Evolutionary conservation across 2,329 filamentous ascomycete genomes (phyloP).

Genomic region (Rhinocladiella similis): DNA sequence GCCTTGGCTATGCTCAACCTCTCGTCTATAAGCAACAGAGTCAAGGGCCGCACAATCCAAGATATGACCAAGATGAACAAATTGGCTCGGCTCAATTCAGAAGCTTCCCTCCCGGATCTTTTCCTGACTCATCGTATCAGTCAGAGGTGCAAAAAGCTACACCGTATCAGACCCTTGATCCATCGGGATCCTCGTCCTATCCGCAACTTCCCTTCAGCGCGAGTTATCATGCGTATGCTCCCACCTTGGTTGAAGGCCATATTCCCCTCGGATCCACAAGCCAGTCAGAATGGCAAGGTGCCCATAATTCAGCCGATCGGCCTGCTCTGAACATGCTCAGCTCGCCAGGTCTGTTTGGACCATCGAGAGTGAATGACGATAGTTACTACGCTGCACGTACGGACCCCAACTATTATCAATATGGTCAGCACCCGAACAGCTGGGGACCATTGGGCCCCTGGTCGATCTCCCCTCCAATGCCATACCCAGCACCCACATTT

Average conservation of each 20-base stretch:
- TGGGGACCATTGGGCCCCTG: background rate
- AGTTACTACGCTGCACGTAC: background rate
- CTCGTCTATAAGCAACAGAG: conserved; percentile 24
- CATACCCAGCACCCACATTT: background rate
- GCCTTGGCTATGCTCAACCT: conserved; percentile 34
- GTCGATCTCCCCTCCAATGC: background rate
- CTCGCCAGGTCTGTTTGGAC: background rate
- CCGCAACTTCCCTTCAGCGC: conserved; percentile 13
- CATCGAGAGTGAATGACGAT: background rate
- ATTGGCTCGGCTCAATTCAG: conserved; percentile 8
- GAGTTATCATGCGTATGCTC: conserved; percentile 14
- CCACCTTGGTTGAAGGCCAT: background rate
- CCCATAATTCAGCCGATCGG: background rate
- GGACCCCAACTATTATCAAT: background rate
- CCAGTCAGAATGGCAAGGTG: conserved; percentile 3
- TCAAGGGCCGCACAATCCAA: conserved; percentile 1
- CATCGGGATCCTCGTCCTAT: conserved; percentile 6
- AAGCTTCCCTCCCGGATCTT: background rate
- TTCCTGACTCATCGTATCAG: conserved; percentile 8
- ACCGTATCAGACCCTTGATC: conserved; percentile 4
- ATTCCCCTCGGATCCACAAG: background rate
- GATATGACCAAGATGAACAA: conserved; percentile 1
- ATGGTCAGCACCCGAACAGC: background rate
- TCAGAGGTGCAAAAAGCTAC: conserved; percentile 4
- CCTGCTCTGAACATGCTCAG: background rate